A percentile compares a stretch with the other conserved stretches of the same genome.
These are phyloP conservation scores for Endocarpon pusillum DNA, from an alignment of 495 filamentous ascomycete genomes.

Conservation along the genomic window DNA sequence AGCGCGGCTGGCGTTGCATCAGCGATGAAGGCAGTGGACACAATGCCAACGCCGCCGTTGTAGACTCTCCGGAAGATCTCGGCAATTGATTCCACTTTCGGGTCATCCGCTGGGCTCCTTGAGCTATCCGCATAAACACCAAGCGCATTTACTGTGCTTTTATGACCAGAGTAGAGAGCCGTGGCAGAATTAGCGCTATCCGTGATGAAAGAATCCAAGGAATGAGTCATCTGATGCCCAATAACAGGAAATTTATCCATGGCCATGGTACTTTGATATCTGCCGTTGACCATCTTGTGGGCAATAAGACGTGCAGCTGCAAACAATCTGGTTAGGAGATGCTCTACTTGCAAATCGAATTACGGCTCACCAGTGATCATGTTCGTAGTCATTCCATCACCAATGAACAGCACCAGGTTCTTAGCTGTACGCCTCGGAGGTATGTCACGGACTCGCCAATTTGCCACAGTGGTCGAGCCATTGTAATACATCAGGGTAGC, in stretches of 20 bases:
- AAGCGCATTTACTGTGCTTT: slow-evolving; percentile 55
- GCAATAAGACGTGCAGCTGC: slow-evolving; percentile 58
- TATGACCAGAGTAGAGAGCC: slow-evolving; percentile 58
- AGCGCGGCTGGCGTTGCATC: slow-evolving; percentile 59
- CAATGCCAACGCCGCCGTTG: slow-evolving; percentile 35
- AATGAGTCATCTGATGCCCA: slow-evolving; percentile 56
- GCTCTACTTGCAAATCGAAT: background rate
- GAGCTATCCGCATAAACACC: slow-evolving; percentile 57
- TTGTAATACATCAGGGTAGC: slow-evolving; percentile 54
- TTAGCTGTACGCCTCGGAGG: slow-evolving; percentile 47
- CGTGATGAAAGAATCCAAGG: slow-evolving; percentile 59
- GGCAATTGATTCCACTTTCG: slow-evolving; percentile 61
- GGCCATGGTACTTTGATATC: slow-evolving; percentile 47
- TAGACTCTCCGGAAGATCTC: slow-evolving; percentile 47
- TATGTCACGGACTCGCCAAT: slow-evolving; percentile 53
- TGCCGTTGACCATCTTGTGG: slow-evolving; percentile 58
- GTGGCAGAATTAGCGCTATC: slow-evolving; percentile 63
- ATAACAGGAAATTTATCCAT: slow-evolving; percentile 59
- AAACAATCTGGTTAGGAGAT: slow-evolving; percentile 25
- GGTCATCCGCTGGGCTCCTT: slow-evolving; percentile 47
- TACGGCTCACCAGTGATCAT: slow-evolving; percentile 53
- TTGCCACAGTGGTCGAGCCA: slow-evolving; percentile 42
- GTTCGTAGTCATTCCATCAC: slow-evolving; percentile 67
- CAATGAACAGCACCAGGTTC: slow-evolving; percentile 64
- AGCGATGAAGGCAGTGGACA: slow-evolving; percentile 51